Percentiles rank a stretch among this genome's conserved stretches.
phyloP scores from a whole-genome alignment of 192 early-diverging fungal species.

The Mortierella antarctica region DNA sequence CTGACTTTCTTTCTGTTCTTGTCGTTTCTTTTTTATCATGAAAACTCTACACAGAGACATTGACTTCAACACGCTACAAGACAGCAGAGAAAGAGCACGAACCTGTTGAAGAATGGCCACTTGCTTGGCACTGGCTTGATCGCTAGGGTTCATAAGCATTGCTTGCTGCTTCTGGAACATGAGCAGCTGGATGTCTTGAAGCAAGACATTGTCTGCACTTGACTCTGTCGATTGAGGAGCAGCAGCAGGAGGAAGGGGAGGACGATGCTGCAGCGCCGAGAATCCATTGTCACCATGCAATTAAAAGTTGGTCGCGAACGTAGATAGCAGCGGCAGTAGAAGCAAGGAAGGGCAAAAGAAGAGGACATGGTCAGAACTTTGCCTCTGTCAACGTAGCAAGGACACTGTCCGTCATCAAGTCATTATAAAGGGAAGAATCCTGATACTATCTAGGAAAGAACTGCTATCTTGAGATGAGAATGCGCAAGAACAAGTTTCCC shows the following conservation, averaged over 20 bases:
- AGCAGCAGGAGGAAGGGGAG: neutral
- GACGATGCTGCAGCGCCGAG: conserved; percentile 3
- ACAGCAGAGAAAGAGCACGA: neutral
- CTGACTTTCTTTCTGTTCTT: conserved; percentile 9
- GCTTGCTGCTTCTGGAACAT: conserved; percentile 41
- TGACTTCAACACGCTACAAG: neutral
- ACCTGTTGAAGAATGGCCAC: conserved; percentile 47
- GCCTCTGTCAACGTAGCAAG: too few relatives aligned
- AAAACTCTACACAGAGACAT: conserved; percentile 2
- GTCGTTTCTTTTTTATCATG: neutral
- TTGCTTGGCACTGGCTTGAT: conserved; percentile 36
- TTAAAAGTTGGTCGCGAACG: neutral
- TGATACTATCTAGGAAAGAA: too few relatives aligned
- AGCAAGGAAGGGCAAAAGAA: neutral
- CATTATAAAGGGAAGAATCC: too few relatives aligned
- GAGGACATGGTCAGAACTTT: conserved; percentile 6
- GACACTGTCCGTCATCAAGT: too few relatives aligned
- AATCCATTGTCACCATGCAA: conserved; percentile 7
- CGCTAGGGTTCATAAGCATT: conserved; percentile 37
- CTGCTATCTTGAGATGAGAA: too few relatives aligned
- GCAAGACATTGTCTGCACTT: conserved; percentile 20
- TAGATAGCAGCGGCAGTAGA: neutral
- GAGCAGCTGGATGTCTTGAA: conserved; percentile 43
- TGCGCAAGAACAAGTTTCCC: neutral
- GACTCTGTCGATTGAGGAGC: neutral